phyloP scores from a whole-genome alignment of 768 basidiomycete species.

The Macrolepiota albuminosa region DNA sequence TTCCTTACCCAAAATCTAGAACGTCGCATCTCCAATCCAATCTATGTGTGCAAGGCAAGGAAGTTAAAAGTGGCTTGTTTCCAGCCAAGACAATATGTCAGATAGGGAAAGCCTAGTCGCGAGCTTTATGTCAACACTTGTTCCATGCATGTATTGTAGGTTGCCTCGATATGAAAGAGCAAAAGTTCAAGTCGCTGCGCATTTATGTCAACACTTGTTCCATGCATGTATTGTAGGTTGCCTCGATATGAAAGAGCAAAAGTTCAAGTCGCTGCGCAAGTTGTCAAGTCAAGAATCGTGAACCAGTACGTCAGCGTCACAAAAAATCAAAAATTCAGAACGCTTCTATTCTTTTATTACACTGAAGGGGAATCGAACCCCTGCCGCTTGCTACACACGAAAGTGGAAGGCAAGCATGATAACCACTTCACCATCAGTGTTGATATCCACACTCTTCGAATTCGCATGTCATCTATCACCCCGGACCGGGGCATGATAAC shows the following conservation, averaged over 20 bases:
- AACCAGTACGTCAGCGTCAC: no score
- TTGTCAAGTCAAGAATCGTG: no score
- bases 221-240: no score
- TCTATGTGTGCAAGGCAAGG: not conserved
- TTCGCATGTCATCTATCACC: no score
- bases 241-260: no score
- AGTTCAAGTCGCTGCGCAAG: no score
- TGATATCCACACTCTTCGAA: no score
- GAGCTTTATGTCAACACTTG: not conserved
- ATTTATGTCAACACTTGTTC: not conserved
- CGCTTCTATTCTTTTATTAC: no score
- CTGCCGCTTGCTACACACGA: conserved; percentile 34
- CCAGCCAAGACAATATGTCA: not conserved
- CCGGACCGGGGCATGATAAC: conserved; percentile 63
- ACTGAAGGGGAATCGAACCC: conserved; percentile 51
- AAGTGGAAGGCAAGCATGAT: conserved; percentile 89
- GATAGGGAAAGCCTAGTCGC: no score
- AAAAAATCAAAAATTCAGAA: no score
- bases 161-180: not conserved
- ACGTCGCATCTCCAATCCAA: not conserved
- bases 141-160: not conserved
- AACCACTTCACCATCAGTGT: conserved; percentile 80
- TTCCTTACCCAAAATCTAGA: not conserved
- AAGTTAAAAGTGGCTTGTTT: not conserved
- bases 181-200: no score